Evolutionary conservation across 1,284 basidiomycete species (phyloP), one percentile per base, ranked within the genome.

Genomic region (Cryptococcus floricola): DNA sequence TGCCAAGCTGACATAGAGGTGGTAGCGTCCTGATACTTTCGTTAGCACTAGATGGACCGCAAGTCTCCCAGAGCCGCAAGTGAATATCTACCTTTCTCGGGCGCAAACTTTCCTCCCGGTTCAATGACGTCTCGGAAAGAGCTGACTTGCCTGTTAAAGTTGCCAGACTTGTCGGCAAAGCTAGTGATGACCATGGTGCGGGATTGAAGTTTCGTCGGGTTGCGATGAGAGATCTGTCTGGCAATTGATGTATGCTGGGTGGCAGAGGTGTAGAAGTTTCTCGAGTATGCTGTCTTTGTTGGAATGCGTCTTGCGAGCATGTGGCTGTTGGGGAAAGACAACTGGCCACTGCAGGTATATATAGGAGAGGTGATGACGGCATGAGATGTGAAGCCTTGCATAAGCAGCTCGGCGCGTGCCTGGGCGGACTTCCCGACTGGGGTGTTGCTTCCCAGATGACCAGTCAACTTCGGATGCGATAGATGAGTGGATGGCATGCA

Each of bases 1-100:
- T 57, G 91, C 90, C 85, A 77, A 87, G 5, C 86, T 88, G 55
- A 93, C 88, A 65, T 90, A 93, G 67, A 94, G 88, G 67, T 90
- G 89, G 74, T 96, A 96, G 49, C 92, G 85, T 53, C 83, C 90
- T 90, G 49, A 14, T n/a, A 5, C 25, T 25, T 13, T 13, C 31
- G 18, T 37, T 14, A 53, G 54, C 28, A 31, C n/a, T 34, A 34
- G 31, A 34, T 34, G 31, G 31, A 34, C 19, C 42, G 25, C 41
- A 23, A 7, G 47, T 28, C 39, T 6, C 16, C 16, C 39, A 9
- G 23, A 12, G 10, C 25, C 39, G 27, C 45, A 7, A 14, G 18
- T n/a, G 10, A 42, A 34, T 41, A 39, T 81, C 64, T 63, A 85
- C 91, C 89, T 75, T 82, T 83, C 77, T 94, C 93, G 1, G 95